phyloP scores from a whole-genome alignment of 495 filamentous ascomycete genomes.

The Aspergillus homomorphus region DNA sequence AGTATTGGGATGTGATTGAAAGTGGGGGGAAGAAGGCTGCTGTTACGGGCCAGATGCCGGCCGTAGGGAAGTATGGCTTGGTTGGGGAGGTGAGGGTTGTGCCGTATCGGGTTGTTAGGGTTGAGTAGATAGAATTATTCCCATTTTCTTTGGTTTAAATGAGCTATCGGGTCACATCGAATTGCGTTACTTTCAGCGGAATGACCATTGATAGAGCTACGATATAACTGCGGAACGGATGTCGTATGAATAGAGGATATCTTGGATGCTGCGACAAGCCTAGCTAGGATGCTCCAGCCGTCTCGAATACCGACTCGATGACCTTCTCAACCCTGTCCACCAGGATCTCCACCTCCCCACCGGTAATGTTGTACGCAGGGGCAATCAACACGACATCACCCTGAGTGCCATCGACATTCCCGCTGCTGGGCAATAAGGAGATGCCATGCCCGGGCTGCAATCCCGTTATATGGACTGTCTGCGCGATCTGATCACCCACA shows the following conservation, averaged over 20 bases:
- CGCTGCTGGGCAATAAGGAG: conserved; percentile 67
- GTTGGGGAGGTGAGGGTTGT: neutral
- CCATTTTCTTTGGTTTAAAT: no score
- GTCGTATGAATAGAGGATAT: no score
- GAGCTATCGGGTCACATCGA: no score
- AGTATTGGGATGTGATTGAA: neutral
- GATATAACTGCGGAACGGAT: no score
- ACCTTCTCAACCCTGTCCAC: conserved; percentile 41
- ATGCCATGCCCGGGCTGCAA: conserved; percentile 54
- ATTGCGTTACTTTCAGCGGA: no score
- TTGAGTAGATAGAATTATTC: no score
- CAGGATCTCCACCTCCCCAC: conserved; percentile 60
- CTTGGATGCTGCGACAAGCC: no score
- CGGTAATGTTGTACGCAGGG: conserved; percentile 68
- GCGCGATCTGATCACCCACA: conserved; percentile 29
- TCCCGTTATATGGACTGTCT: conserved; percentile 52
- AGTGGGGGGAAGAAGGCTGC: neutral
- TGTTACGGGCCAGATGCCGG: neutral
- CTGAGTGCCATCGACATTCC: conserved; percentile 60
- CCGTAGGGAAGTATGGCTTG: neutral
- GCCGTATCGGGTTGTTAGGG: neutral
- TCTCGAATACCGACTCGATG: conserved; percentile 32
- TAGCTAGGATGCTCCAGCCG: neutral
- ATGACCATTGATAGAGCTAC: no score
- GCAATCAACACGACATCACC: conserved; percentile 77